A percentile compares a stretch with the other conserved stretches of the same genome.
Conservation (phyloP, 345 rosid species). For the Melaleuca quinquenervia region DNA sequence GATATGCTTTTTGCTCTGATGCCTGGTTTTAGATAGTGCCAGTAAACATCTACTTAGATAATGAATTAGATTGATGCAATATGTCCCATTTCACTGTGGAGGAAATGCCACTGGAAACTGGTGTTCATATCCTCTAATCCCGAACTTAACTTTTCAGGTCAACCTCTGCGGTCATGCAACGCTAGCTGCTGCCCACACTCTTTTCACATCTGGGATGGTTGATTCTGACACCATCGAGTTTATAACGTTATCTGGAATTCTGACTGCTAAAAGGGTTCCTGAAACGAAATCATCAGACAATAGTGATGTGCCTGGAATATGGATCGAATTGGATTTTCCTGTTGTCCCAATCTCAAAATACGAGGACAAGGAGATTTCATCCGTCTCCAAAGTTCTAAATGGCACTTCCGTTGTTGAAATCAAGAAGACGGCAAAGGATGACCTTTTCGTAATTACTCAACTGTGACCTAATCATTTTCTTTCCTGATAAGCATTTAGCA, state of each 20-base stretch:
- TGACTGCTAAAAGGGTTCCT: slow-evolving; percentile 49
- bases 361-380: slow-evolving; percentile 11
- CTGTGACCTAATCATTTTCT: neutral
- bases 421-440: slow-evolving; percentile 24
- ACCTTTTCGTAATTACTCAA: slow-evolving; percentile 35
- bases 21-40: neutral
- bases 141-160: slow-evolving; percentile 26
- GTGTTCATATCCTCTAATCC: neutral
- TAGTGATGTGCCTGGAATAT: slow-evolving; percentile 20
- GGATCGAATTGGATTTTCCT: slow-evolving; percentile 56
- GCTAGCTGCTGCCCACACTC: slow-evolving; percentile 66
- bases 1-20: neutral
- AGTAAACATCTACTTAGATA: neutral
- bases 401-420: slow-evolving; percentile 42
- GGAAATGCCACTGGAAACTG: neutral
- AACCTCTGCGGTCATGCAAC: slow-evolving; percentile 84
- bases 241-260: slow-evolving; percentile 51
- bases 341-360: slow-evolving; percentile 15
- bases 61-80: neutral
- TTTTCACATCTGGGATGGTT: slow-evolving; percentile 43
- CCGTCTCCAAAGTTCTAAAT: slow-evolving; percentile 35
- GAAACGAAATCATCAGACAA: slow-evolving; percentile 1
- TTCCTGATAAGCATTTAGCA: neutral
- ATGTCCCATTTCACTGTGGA: no score
- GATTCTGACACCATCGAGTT: slow-evolving; percentile 48